Percentiles rank a stretch among this genome's conserved stretches.
phyloP scores from a whole-genome alignment of 2,329 filamentous ascomycete genomes.

The Penicillium sp. region DNA sequence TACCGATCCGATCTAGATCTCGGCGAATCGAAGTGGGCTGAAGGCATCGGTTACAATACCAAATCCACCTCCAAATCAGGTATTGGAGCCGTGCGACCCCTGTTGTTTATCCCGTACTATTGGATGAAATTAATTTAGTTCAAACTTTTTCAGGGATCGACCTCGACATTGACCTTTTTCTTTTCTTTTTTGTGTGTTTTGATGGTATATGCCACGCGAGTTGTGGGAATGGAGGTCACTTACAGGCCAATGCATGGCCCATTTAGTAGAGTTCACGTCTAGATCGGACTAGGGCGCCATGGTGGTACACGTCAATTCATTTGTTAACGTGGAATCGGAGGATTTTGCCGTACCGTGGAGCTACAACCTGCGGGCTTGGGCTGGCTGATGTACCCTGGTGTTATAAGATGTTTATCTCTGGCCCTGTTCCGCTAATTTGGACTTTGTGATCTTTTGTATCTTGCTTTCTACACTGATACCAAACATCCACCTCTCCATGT shows the following conservation, averaged over 20 bases:
- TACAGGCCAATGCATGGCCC: neutral
- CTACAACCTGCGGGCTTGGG: neutral
- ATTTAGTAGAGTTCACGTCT: conserved; percentile 9
- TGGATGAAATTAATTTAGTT: conserved; percentile 18
- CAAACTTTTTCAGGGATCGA: conserved; percentile 5
- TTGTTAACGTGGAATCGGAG: neutral
- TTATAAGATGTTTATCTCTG: conserved; percentile 7
- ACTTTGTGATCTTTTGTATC: neutral
- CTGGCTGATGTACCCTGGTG: neutral
- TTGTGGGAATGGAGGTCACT: neutral
- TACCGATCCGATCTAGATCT: conserved; percentile 27
- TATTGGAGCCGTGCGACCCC: neutral
- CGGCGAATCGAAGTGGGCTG: neutral
- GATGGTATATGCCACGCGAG: conserved; percentile 12
- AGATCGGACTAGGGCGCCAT: conserved; percentile 11
- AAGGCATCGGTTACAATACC: conserved; percentile 15
- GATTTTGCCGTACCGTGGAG: neutral
- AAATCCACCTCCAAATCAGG: neutral
- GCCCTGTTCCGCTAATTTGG: neutral
- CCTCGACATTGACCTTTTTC: neutral
- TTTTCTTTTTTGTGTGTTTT: neutral
- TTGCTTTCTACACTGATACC: neutral
- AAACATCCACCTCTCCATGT: neutral
- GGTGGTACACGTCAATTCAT: conserved; percentile 8
- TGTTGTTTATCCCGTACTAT: neutral